Evolutionary conservation across 108 stramenopile species (phyloP).

Genomic region (Schizochytrium sp.): DNA sequence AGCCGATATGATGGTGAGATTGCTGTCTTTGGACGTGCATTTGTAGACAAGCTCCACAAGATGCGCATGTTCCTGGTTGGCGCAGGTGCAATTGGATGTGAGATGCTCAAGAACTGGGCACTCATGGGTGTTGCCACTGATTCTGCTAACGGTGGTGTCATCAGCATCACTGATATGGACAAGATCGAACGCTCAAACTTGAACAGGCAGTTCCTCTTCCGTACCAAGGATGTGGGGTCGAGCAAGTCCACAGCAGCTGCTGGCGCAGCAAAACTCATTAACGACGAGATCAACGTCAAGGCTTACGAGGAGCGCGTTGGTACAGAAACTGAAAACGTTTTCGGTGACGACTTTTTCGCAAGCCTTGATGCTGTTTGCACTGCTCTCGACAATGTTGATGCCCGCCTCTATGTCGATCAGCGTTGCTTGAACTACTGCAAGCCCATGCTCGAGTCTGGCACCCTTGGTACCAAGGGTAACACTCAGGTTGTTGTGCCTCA

Average conservation of each 20-base stretch:
- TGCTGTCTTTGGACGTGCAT: conserved; percentile 70
- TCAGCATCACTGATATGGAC: conserved; percentile 99
- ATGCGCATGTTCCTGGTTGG: conserved; percentile 88
- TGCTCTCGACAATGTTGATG: conserved; percentile 98
- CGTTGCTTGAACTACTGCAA: conserved; percentile 93
- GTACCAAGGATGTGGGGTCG: conserved; percentile 89
- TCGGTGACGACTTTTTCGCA: conserved; percentile 96
- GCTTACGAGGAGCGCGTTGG: conserved; percentile 92
- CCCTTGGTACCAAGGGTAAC: conserved; percentile 97
- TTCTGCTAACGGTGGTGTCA: conserved; percentile 4
- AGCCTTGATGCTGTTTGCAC: conserved; percentile 94
- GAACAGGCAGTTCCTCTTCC: conserved; percentile 96
- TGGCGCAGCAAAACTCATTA: conserved; percentile 88
- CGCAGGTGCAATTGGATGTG: conserved; percentile 99
- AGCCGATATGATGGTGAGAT: conserved; percentile 73
- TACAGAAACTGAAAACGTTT: conserved; percentile 91
- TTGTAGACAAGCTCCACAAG: conserved; percentile 62
- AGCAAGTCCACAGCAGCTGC: conserved; percentile 93
- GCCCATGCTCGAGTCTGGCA: conserved; percentile 98
- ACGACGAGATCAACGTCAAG: conserved; percentile 85
- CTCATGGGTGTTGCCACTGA: conserved; percentile 93
- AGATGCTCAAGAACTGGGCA: conserved; percentile 99
- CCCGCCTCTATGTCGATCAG: conserved; percentile 96
- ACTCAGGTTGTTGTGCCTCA: conserved; percentile 96
- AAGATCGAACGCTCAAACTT: conserved; percentile 97